These are phyloP conservation scores for Oryza meyeriana DNA, from an alignment of 176 grass and related monocot genomes.

Conservation along the genomic window DNA sequence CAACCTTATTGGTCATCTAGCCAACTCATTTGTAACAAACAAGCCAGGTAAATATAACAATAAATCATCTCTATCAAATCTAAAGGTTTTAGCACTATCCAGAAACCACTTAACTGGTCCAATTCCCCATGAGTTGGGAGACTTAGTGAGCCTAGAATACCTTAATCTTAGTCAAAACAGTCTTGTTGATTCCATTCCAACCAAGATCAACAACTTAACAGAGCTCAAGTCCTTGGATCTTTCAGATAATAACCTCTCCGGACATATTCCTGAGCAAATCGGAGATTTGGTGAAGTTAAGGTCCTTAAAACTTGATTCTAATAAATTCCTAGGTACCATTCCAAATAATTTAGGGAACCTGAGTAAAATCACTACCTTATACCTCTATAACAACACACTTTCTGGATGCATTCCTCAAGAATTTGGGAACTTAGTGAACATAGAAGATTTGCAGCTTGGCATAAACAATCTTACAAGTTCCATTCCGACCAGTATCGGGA, in stretches of 20 bases:
- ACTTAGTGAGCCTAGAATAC: too few relatives aligned
- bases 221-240: background rate
- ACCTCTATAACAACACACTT: background rate
- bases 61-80: background rate
- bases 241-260: background rate
- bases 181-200: too few relatives aligned
- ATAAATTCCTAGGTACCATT: background rate
- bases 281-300: background rate
- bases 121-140: background rate
- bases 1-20: background rate
- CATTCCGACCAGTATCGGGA: background rate
- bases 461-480: background rate
- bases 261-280: background rate
- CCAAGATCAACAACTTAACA: too few relatives aligned
- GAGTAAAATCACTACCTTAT: background rate
- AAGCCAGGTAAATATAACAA: background rate
- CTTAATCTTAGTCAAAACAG: too few relatives aligned
- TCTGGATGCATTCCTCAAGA: background rate
- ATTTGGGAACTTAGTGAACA: background rate
- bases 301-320: background rate
- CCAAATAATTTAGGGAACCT: background rate
- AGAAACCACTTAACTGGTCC: background rate
- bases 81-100: background rate
- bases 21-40: background rate
- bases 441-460: background rate